Evolutionary conservation across 441 rosid genomes (phyloP), one percentile per base, ranked within the genome.

Genomic region (Pelargonium cotyledonis): DNA sequence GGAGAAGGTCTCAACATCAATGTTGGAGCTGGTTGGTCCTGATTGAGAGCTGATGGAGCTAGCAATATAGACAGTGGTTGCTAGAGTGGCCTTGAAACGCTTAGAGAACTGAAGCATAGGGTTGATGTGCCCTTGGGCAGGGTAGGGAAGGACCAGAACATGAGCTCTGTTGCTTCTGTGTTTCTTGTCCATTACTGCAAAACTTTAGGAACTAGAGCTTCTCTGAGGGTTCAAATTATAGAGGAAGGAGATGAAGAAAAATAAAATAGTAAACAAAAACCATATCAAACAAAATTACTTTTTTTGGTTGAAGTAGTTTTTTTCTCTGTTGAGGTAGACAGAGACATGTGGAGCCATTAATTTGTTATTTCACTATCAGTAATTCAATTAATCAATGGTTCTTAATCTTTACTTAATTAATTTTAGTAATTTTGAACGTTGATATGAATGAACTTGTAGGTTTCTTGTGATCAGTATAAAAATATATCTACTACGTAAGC

Each of bases 91-190:
- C 18, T 58, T 58, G 63, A 58, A 11, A 11, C 63, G 63, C 31
- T 58, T 58, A 23, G 63, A 58, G 63, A 58, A 58, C 14, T 58
- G 63, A 23, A 58, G 63, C 63, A 58, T 58, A 5, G 26, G 63
- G 14, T 58, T 58, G 10, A 58, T 58, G 31, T 58, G 63, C 12
- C 61, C 61, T 9, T 43, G 63, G 43, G 64, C 40, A 16, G 70
- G 70, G 35, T 68, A 53, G 1, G 6, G 23, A 31, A 35, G 35
- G 16, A 67, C 60, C 60, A 15, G 10, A 38, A 31, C 70, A 67
- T n/a, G 8, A 5, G 63, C 46, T 9, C 29, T 38, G 70, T 35
- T 6, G 47, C 6, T 14, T 29, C 15, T 60, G n/a, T 8, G 41
- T 4, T 31, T 12, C 23, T 0, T 40, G 15, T 14, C 21, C 70